A percentile compares a stretch with the other conserved stretches of the same genome.
Conservation (phyloP, 768 basidiomycete genomes). For the Collybiopsis confluens region DNA sequence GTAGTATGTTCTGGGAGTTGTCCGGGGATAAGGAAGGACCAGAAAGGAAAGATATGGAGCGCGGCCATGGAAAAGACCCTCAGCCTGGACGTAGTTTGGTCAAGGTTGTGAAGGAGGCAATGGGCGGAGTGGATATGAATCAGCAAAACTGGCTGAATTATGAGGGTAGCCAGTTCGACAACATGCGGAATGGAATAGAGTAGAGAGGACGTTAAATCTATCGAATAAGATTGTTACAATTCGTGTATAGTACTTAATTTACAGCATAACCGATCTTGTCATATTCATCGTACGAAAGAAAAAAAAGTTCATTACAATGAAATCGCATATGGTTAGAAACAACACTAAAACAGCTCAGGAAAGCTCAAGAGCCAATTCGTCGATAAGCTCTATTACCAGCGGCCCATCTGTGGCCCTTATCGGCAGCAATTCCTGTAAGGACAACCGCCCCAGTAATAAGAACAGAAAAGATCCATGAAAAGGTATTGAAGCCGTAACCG, state of each 20-base stretch:
- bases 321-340: too few relatives aligned
- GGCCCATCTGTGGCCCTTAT: constrained; percentile 65
- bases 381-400: constrained; percentile 70
- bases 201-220: too few relatives aligned
- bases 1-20: constrained; percentile 94
- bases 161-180: constrained; percentile 72
- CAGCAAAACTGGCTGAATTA: constrained; percentile 83
- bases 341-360: neutral
- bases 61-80: constrained; percentile 68
- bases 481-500: constrained; percentile 52
- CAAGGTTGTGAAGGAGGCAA: constrained; percentile 68
- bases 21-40: constrained; percentile 75
- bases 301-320: too few relatives aligned
- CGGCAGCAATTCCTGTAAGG: constrained; percentile 58
- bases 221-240: too few relatives aligned
- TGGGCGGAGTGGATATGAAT: constrained; percentile 63
- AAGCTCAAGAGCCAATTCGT: constrained; percentile 24
- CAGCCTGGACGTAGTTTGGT: constrained; percentile 72
- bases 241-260: too few relatives aligned
- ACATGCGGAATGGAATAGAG: constrained; percentile 69
- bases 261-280: too few relatives aligned
- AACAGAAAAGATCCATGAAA: constrained; percentile 60
- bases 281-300: too few relatives aligned
- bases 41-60: constrained; percentile 67
- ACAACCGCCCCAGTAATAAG: constrained; percentile 51